phyloP scores from a whole-genome alignment of 2,329 filamentous ascomycete genomes.

The Colletotrichum higginsianum region DNA sequence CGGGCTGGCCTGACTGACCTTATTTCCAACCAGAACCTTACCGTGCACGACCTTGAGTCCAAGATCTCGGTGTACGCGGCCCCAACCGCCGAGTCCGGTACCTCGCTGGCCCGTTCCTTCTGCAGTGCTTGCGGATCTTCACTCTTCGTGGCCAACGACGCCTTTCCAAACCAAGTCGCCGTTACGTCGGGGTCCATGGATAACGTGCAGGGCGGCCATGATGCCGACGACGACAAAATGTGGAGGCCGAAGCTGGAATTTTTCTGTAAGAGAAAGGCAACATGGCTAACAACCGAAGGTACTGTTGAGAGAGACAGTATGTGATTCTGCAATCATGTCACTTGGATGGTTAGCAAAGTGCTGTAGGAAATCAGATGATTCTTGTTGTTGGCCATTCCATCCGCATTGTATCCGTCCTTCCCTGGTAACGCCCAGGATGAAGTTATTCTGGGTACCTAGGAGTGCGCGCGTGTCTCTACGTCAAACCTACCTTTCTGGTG shows the following conservation, averaged over 20 bases:
- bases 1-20: not conserved
- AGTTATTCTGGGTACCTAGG: not conserved
- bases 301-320: not conserved
- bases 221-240: not conserved
- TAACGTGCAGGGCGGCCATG: not conserved
- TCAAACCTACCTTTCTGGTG: not conserved
- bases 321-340: not conserved
- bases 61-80: conserved; percentile 3
- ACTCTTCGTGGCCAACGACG: not conserved
- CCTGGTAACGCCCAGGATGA: not conserved
- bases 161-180: not conserved
- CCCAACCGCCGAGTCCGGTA: conserved; percentile 1
- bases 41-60: not conserved
- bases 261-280: conserved; percentile 9
- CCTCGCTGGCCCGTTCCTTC: not conserved
- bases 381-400: not conserved
- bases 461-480: not conserved
- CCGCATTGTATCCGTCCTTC: not conserved
- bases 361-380: too few relatives aligned
- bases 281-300: conserved; percentile 5
- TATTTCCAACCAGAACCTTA: not conserved
- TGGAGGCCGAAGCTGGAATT: conserved; percentile 11
- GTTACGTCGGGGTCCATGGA: conserved; percentile 24
- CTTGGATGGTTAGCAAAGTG: not conserved
- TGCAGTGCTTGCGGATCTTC: conserved; percentile 17